Evolutionary conservation across 2,329 filamentous ascomycete genomes (phyloP).

Genomic region (Aspergillus sp.): DNA sequence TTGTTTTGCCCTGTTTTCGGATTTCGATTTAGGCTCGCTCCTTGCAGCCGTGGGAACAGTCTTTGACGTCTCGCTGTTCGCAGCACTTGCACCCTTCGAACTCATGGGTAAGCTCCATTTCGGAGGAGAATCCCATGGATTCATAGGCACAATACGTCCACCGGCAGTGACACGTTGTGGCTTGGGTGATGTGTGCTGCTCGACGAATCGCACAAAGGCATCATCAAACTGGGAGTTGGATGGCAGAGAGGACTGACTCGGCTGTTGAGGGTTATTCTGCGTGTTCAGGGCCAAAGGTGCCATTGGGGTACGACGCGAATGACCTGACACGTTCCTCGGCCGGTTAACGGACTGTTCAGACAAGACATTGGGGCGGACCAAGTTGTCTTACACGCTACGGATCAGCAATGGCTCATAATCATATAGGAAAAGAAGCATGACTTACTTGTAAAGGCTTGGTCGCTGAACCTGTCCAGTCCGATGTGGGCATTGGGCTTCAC

Average conservation of each 20-base stretch:
- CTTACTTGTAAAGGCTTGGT: constrained; percentile 39
- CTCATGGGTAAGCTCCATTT: constrained; percentile 37
- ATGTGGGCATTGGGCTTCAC: constrained; percentile 35
- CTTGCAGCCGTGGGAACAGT: neutral
- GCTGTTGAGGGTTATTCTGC: constrained; percentile 35
- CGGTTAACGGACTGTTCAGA: constrained; percentile 33
- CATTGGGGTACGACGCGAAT: constrained; percentile 27
- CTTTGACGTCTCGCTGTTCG: constrained; percentile 7
- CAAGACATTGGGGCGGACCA: constrained; percentile 29
- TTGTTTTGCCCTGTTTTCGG: constrained; percentile 12
- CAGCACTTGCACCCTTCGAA: constrained; percentile 13
- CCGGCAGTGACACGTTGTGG: constrained; percentile 55
- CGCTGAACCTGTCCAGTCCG: constrained; percentile 32
- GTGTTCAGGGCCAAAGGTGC: constrained; percentile 21
- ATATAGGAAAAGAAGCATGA: neutral
- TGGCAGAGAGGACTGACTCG: constrained; percentile 39
- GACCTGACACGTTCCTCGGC: constrained; percentile 27
- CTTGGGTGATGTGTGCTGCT: constrained; percentile 53
- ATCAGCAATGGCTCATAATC: neutral
- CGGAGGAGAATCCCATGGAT: constrained; percentile 38
- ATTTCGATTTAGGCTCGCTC: neutral
- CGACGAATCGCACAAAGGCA: constrained; percentile 53
- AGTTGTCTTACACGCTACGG: constrained; percentile 27
- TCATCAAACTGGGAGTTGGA: constrained; percentile 40
- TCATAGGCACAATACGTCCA: constrained; percentile 55